Evolutionary conservation across 768 basidiomycete genomes (phyloP).

Genomic region (Crassisporium funariophilum): DNA sequence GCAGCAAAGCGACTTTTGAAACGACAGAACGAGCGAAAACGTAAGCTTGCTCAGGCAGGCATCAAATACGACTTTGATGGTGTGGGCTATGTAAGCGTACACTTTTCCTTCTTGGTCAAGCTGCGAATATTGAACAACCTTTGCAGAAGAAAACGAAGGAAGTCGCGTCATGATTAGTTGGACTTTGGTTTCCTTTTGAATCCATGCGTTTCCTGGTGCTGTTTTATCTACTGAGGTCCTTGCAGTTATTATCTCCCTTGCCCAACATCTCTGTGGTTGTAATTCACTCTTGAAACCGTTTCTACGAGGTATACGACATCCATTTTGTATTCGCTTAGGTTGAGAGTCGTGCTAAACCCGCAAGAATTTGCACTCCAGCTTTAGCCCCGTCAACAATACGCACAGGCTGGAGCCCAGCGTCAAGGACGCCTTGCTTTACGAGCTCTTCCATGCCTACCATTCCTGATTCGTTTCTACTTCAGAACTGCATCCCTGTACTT

Average conservation of each 20-base stretch:
- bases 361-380: constrained; percentile 37
- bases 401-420: constrained; percentile 27
- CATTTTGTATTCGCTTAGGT: constrained; percentile 6
- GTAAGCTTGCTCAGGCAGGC: constrained; percentile 76
- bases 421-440: constrained; percentile 28
- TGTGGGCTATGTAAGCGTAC: constrained; percentile 86
- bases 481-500: neutral
- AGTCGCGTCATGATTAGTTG: neutral
- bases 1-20: constrained; percentile 71
- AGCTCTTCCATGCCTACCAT: constrained; percentile 41
- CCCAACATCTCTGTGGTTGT: too few relatives aligned
- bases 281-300: too few relatives aligned
- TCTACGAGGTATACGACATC: neutral
- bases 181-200: too few relatives aligned
- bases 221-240: too few relatives aligned
- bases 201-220: too few relatives aligned
- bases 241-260: neutral
- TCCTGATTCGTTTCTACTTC: constrained; percentile 12
- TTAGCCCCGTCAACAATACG: constrained; percentile 40
- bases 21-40: constrained; percentile 76
- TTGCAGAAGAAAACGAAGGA: constrained; percentile 26
- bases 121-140: neutral
- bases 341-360: constrained; percentile 32
- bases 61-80: constrained; percentile 86
- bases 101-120: neutral